These are phyloP conservation scores for Coniochaeta ligniaria DNA, from an alignment of 2,329 filamentous ascomycete species.

Conservation along the genomic window DNA sequence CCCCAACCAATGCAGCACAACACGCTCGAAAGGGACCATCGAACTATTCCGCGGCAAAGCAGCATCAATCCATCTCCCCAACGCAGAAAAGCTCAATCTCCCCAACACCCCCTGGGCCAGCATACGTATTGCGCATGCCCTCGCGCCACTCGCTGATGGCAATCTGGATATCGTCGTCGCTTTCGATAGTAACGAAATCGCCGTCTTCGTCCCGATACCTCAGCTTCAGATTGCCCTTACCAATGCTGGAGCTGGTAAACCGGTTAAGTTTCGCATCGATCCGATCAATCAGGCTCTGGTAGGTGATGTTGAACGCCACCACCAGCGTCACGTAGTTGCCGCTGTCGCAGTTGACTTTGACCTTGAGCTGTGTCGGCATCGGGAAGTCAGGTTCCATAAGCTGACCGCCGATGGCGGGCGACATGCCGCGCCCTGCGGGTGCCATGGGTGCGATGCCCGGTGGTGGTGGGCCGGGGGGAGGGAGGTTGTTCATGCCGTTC, in stretches of 20 bases:
- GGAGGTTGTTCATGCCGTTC: conserved; percentile 12
- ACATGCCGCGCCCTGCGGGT: conserved; percentile 23
- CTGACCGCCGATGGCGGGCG: conserved; percentile 31
- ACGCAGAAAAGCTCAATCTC: conserved; percentile 86
- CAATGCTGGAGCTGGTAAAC: conserved; percentile 78
- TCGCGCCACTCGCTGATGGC: conserved; percentile 94
- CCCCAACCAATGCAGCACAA: conserved; percentile 34
- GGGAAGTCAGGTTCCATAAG: conserved; percentile 36
- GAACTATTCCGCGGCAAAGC: background rate
- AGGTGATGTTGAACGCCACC: conserved; percentile 90
- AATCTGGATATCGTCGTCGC: conserved; percentile 92
- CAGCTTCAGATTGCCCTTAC: conserved; percentile 73
- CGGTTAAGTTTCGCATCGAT: conserved; percentile 92
- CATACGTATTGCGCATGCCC: conserved; percentile 39
- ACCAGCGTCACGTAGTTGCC: conserved; percentile 93
- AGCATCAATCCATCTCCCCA: conserved; percentile 28
- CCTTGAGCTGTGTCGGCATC: conserved; percentile 74
- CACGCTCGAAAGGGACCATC: background rate
- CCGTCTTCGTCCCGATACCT: conserved; percentile 90
- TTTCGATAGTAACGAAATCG: conserved; percentile 88
- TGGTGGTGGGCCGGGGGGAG: conserved; percentile 24
- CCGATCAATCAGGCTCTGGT: conserved; percentile 86
- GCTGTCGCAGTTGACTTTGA: conserved; percentile 82
- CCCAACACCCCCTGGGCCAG: conserved; percentile 56
- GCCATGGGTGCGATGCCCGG: conserved; percentile 22